Evolutionary conservation across 495 filamentous ascomycete species (phyloP).

Genomic region (Rostrohypoxylon terebratum): DNA sequence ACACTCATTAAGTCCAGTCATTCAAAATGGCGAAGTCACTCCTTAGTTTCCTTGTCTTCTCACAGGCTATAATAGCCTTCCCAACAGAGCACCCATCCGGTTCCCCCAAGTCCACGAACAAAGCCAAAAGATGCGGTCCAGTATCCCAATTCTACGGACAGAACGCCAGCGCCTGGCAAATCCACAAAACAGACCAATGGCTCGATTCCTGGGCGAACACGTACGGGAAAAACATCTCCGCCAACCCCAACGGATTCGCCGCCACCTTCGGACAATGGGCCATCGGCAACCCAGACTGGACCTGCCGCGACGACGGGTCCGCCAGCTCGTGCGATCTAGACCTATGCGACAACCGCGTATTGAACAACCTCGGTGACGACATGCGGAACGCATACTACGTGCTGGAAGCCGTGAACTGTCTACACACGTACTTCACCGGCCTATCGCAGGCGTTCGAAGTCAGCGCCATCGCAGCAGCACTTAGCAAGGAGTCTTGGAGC

Average conservation of each 20-base stretch:
- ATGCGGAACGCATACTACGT: slow-evolving; percentile 18
- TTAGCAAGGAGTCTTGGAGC: slow-evolving; percentile 22
- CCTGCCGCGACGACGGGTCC: slow-evolving; percentile 20
- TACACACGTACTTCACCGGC: slow-evolving; percentile 23
- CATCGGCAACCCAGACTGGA: slow-evolving; percentile 24
- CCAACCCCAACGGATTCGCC: slow-evolving; percentile 3
- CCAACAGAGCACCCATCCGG: not conserved
- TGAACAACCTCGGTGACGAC: slow-evolving; percentile 13
- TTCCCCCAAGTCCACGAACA: not conserved
- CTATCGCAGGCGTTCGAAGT: slow-evolving; percentile 14
- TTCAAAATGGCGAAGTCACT: not conserved
- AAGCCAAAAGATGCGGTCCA: not conserved
- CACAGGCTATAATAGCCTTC: not conserved
- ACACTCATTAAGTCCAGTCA: not conserved
- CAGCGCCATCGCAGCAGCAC: slow-evolving; percentile 6
- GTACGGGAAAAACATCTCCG: not conserved
- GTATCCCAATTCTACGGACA: slow-evolving; percentile 1
- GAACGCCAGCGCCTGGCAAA: slow-evolving; percentile 3
- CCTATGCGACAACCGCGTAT: slow-evolving; percentile 19
- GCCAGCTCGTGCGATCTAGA: slow-evolving; percentile 14
- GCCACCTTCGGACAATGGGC: slow-evolving; percentile 23
- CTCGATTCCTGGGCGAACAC: not conserved
- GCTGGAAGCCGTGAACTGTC: not conserved
- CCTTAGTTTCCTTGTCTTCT: not conserved
- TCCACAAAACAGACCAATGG: slow-evolving; percentile 1